These are phyloP conservation scores for Stagonosporopsis chrysanthemi DNA, from an alignment of 2,329 filamentous ascomycete genomes.

Conservation along the genomic window DNA sequence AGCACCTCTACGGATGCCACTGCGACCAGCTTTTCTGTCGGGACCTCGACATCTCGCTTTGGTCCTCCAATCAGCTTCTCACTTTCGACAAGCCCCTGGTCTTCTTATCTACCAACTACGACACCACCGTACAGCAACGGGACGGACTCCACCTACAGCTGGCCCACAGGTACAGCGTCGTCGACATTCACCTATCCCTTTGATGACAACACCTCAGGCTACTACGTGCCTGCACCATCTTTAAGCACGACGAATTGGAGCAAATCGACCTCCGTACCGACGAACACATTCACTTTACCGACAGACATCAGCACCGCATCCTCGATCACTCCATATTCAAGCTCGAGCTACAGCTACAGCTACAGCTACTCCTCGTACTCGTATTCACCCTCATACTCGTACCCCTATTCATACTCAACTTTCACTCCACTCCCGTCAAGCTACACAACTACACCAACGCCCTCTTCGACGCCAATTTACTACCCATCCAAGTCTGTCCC, in stretches of 20 bases:
- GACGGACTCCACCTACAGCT: constrained; percentile 1
- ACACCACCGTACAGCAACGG: constrained; percentile 14
- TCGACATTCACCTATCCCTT: background rate
- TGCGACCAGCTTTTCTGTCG: constrained; percentile 27
- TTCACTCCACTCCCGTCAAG: background rate
- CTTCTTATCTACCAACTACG: constrained; percentile 6
- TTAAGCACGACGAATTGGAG: constrained; percentile 4
- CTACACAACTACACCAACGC: background rate
- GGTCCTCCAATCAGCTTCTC: constrained; percentile 6
- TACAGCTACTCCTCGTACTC: background rate
- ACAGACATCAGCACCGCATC: constrained; percentile 3
- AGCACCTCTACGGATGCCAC: constrained; percentile 29
- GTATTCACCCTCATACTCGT: background rate
- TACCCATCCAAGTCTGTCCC: background rate
- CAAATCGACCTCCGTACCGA: constrained; percentile 1
- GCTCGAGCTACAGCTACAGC: constrained; percentile 2
- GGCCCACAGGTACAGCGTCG: constrained; percentile 3
- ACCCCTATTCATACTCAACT: background rate
- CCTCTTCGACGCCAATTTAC: constrained; percentile 1
- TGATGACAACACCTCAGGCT: constrained; percentile 5
- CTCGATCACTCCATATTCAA: background rate
- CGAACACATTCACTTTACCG: constrained; percentile 7
- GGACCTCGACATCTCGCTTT: constrained; percentile 14
- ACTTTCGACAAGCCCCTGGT: constrained; percentile 3
- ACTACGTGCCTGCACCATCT: constrained; percentile 6